Base-by-base conservation (phyloP, 768 basidiomycete genomes). In the Auriscalpium microsporum region DNA sequence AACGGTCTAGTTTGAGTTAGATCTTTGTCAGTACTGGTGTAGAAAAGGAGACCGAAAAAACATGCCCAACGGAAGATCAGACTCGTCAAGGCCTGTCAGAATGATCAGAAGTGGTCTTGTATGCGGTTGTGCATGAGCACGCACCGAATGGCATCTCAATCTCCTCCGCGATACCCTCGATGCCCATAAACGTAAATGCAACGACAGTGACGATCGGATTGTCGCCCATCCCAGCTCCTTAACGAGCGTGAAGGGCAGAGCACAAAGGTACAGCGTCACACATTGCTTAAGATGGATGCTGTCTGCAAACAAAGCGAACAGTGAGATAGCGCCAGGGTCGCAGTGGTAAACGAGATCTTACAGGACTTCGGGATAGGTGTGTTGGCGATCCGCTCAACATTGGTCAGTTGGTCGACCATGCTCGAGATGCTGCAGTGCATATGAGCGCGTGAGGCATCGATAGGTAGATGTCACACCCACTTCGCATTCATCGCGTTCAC, bases 261-360 rank as follows among this genome's bases (percentile, higher is more conserved):
- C 83, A 66, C 94, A 93, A 8, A 98, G 81, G 72, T 95, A 96
- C 1, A 95, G 71, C 2, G 88, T 86, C n/a, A 95, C 90, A 60
- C 87, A 90, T 83, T 97, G 94, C 68, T 95, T 94, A 64, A 95
- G 73, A 69, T 96, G 94, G 56, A 97, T 87, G 42, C 88, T 83
- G 62, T 92, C 87, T 88, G 55, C n/a, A 23, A 17, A 17, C n/a
- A n/a, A 21, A 2, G 28, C 13, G 16, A 40, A 53, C 48, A 40
- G 36, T 17, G 44, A 52, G 21, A 35, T 48, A 13, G n/a, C 21
- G 59, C 58, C 36, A 57, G 21, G 21, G 47, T 54, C 53, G 38
- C 0, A n/a, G 21, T 36, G 45, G 21, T 9, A 49, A 60, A 35
- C 37, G 37, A 42, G 16, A 34, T 68, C 82, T 38, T 57, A 87